Percentiles rank a stretch among this genome's conserved stretches.
phyloP scores from a whole-genome alignment of 805 yeast species.

The Yamadazyma scolyti region DNA sequence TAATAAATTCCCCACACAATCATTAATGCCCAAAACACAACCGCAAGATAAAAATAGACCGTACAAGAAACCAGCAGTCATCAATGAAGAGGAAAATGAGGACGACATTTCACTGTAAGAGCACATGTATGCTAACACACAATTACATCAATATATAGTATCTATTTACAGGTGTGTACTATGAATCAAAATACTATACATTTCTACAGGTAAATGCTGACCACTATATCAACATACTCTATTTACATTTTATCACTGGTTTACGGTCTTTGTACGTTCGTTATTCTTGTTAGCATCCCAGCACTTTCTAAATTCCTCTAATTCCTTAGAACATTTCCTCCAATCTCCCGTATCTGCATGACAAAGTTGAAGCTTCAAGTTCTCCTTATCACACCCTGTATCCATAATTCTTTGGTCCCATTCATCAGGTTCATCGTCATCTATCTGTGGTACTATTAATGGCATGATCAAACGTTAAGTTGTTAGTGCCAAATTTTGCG shows the following conservation, averaged over 20 bases:
- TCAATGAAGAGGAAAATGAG: slow-evolving; percentile 18
- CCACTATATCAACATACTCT: not conserved
- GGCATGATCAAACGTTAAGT: too few relatives aligned
- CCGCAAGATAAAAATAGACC: too few relatives aligned
- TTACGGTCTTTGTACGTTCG: slow-evolving; percentile 42
- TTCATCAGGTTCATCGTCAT: slow-evolving; percentile 43
- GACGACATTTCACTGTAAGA: slow-evolving; percentile 9
- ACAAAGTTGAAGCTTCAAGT: slow-evolving; percentile 36
- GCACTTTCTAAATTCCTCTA: slow-evolving; percentile 59
- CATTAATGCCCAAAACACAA: not conserved
- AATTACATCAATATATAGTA: not conserved
- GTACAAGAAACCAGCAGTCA: slow-evolving; percentile 8
- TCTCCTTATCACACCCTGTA: slow-evolving; percentile 43
- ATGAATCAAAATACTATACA: too few relatives aligned
- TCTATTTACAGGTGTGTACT: too few relatives aligned
- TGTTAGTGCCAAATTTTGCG: too few relatives aligned
- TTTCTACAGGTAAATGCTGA: too few relatives aligned
- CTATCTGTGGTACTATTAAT: too few relatives aligned
- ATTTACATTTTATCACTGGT: slow-evolving; percentile 15
- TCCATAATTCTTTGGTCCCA: slow-evolving; percentile 45
- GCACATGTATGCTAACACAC: too few relatives aligned
- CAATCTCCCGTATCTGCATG: slow-evolving; percentile 47
- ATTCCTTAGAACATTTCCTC: slow-evolving; percentile 38
- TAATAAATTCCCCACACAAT: slow-evolving; percentile 1
- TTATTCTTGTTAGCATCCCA: slow-evolving; percentile 59